Evolutionary conservation across 495 filamentous ascomycete species (phyloP).

Genomic region (Penicillium macrosclerotiorum): DNA sequence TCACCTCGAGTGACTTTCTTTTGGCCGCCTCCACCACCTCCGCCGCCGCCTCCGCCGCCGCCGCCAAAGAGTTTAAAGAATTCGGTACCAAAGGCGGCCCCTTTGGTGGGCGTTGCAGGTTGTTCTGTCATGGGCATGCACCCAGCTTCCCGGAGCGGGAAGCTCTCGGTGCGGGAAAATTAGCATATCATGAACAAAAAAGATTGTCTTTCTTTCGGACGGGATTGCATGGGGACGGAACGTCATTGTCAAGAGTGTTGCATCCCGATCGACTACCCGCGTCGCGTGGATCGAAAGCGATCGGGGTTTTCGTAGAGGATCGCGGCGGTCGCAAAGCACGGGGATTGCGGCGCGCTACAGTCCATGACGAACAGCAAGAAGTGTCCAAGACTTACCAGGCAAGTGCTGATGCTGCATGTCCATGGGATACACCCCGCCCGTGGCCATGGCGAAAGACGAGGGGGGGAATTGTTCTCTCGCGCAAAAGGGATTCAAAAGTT

Average conservation of each 20-base stretch:
- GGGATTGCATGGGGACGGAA: no score
- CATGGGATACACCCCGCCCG: constrained; percentile 27
- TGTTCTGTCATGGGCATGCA: constrained; percentile 19
- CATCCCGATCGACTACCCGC: no score
- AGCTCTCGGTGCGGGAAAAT: constrained; percentile 1
- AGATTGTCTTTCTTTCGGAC: no score
- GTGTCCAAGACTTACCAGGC: constrained; percentile 27
- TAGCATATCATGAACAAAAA: no score
- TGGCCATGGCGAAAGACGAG: constrained; percentile 17
- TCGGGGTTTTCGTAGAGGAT: neutral
- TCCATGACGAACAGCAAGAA: no score
- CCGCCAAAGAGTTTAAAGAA: constrained; percentile 39
- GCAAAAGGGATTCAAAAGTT: neutral
- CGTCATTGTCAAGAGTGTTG: no score
- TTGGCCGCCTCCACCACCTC: no score
- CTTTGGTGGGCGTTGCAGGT: constrained; percentile 26
- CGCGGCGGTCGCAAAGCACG: no score
- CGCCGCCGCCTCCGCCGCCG: no score
- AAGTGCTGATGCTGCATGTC: constrained; percentile 21
- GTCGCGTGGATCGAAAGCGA: constrained; percentile 6
- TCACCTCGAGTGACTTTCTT: constrained; percentile 38
- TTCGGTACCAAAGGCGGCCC: constrained; percentile 27
- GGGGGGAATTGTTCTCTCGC: neutral
- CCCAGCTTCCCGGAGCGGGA: constrained; percentile 17
- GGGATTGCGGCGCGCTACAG: no score